These are phyloP conservation scores for Schoenoplectus triqueter DNA, from an alignment of 202 grass and related monocot species.

Conservation along the genomic window DNA sequence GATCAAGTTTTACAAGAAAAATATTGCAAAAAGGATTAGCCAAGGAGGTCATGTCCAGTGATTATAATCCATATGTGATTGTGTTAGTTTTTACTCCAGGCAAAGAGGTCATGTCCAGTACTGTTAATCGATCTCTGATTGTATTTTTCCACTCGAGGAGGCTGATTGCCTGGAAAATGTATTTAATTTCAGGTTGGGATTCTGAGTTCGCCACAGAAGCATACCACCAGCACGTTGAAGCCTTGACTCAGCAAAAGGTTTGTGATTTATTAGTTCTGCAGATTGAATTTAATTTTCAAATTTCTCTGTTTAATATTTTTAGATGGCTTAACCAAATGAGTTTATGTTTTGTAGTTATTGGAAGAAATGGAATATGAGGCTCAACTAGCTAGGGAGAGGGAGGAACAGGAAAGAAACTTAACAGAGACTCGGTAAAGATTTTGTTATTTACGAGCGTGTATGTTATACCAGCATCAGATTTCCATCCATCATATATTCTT, in stretches of 20 bases:
- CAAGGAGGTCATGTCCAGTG: neutral
- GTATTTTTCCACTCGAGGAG: neutral
- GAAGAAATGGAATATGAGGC: conserved; percentile 92
- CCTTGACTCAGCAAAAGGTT: conserved; percentile 90
- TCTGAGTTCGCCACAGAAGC: conserved; percentile 92
- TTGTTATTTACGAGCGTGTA: neutral
- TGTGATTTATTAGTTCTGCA: conserved; percentile 32
- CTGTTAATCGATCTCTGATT: neutral
- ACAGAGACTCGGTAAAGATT: conserved; percentile 35
- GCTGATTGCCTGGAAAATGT: neutral
- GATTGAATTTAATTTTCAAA: conserved; percentile 5
- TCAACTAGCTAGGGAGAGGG: conserved; percentile 69
- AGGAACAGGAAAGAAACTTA: conserved; percentile 52
- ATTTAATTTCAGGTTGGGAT: conserved; percentile 85
- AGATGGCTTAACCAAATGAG: conserved; percentile 37
- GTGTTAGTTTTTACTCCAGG: neutral
- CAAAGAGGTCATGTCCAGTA: neutral
- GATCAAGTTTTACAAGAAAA: neutral
- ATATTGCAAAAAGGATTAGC: neutral
- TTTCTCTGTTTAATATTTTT: conserved; percentile 13
- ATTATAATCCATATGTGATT: neutral
- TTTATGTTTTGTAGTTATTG: conserved; percentile 62
- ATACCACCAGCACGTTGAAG: conserved; percentile 93
- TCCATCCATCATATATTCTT: neutral
- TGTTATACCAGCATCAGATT: neutral